These are phyloP conservation scores for Stereum hirsutum DNA, from an alignment of 1,284 basidiomycete species.

Conservation along the genomic window DNA sequence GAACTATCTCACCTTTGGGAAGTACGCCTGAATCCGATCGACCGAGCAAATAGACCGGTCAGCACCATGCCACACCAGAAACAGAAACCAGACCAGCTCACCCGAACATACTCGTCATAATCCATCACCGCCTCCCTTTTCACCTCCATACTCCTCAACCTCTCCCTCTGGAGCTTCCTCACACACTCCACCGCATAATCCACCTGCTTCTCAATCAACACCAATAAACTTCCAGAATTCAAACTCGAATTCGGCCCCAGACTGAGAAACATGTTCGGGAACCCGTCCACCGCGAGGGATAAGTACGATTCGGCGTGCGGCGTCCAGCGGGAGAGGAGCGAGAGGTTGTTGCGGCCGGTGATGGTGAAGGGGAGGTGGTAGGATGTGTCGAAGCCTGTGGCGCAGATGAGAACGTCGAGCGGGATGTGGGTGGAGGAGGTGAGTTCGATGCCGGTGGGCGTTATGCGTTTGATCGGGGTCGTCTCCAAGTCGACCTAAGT, in stretches of 20 bases:
- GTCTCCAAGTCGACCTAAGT: conserved; percentile 40
- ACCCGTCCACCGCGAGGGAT: conserved; percentile 39
- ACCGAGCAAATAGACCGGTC: not conserved
- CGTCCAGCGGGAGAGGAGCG: conserved; percentile 34
- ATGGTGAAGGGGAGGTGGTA: conserved; percentile 36
- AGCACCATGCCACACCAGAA: not conserved
- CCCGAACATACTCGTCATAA: conserved; percentile 42
- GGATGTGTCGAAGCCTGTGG: conserved; percentile 46
- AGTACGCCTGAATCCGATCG: conserved; percentile 26
- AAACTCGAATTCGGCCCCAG: conserved; percentile 44
- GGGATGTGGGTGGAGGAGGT: conserved; percentile 36
- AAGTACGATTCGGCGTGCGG: conserved; percentile 42
- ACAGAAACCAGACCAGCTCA: conserved; percentile 12
- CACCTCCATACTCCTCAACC: conserved; percentile 41
- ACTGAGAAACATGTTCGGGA: conserved; percentile 45
- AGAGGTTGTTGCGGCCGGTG: conserved; percentile 33
- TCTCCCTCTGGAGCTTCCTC: conserved; percentile 43
- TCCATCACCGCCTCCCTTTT: conserved; percentile 43
- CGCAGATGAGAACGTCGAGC: conserved; percentile 48
- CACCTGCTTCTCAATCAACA: conserved; percentile 40
- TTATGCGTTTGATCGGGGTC: conserved; percentile 33
- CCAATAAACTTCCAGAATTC: conserved; percentile 37
- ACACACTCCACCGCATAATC: conserved; percentile 39
- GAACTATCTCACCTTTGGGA: conserved; percentile 27
- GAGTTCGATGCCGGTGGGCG: conserved; percentile 40